phyloP scores from a whole-genome alignment of 208 protist species.

The Angomonas deanei region DNA sequence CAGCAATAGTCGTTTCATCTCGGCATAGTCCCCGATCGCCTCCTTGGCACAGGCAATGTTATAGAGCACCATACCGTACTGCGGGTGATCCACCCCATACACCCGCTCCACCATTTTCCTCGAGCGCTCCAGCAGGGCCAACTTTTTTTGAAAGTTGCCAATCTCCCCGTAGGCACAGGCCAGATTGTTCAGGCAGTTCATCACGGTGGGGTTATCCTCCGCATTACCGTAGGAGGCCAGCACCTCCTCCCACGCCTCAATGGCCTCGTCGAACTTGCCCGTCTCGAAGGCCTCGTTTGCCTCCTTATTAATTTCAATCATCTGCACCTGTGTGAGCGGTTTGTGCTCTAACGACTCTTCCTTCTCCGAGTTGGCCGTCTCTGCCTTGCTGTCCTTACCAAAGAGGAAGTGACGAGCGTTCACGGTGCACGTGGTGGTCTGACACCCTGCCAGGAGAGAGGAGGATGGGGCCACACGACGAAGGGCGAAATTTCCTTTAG shows the following conservation, averaged over 20 bases:
- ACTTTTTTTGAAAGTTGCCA: constrained; percentile 64
- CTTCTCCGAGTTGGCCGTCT: neutral
- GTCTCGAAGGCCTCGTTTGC: constrained; percentile 45
- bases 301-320: constrained; percentile 61
- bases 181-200: constrained; percentile 84
- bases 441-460: too few species aligned
- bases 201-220: constrained; percentile 51
- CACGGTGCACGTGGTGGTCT: too few species aligned
- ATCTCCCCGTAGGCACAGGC: constrained; percentile 84
- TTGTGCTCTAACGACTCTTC: constrained; percentile 7
- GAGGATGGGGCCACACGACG: too few species aligned
- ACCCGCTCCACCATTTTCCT: constrained; percentile 42
- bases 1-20: constrained; percentile 66
- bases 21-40: constrained; percentile 64
- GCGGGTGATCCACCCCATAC: constrained; percentile 76
- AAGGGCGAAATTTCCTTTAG: too few species aligned
- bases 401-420: too few species aligned
- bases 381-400: too few species aligned
- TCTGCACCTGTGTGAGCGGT: constrained; percentile 19
- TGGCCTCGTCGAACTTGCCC: constrained; percentile 62
- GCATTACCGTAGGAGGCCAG: constrained; percentile 32
- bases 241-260: constrained; percentile 65
- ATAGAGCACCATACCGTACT: constrained; percentile 85
- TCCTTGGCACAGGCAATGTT: constrained; percentile 80
- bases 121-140: constrained; percentile 66